Evolutionary conservation across 306 rosid species (phyloP).

Genomic region (Dryas drummondii): DNA sequence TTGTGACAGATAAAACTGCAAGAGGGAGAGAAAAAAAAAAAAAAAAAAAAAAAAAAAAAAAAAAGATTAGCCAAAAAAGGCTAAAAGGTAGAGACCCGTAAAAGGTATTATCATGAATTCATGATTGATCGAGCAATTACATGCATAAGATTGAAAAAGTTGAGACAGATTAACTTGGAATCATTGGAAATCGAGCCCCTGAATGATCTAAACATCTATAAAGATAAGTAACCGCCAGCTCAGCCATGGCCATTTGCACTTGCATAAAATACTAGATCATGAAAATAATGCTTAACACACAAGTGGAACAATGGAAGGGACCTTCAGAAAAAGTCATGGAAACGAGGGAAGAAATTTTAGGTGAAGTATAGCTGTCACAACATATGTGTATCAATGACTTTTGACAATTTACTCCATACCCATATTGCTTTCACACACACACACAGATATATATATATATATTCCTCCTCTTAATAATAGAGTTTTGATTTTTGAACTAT

Average conservation of each 20-base stretch:
- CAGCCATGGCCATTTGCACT: neutral
- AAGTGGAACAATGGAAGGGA: neutral
- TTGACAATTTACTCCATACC: neutral
- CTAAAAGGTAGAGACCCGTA: neutral
- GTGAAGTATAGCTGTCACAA: neutral
- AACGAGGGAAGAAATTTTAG: neutral
- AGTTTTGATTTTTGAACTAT: neutral
- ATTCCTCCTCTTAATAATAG: slow-evolving; percentile 6
- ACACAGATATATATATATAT: neutral
- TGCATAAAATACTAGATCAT: neutral
- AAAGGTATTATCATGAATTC: neutral
- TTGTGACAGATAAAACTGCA: neutral
- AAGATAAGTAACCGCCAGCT: neutral
- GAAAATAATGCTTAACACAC: neutral
- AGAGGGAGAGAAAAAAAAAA: neutral
- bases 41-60: neutral
- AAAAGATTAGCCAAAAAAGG: neutral
- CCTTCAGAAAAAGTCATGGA: neutral
- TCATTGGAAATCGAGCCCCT: neutral
- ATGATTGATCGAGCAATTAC: slow-evolving; percentile 19
- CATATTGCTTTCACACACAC: neutral
- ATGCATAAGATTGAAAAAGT: neutral
- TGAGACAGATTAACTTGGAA: neutral
- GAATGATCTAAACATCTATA: neutral
- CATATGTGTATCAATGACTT: neutral